Conservation (phyloP, 345 rosid species). For the Salix suchowensis region DNA sequence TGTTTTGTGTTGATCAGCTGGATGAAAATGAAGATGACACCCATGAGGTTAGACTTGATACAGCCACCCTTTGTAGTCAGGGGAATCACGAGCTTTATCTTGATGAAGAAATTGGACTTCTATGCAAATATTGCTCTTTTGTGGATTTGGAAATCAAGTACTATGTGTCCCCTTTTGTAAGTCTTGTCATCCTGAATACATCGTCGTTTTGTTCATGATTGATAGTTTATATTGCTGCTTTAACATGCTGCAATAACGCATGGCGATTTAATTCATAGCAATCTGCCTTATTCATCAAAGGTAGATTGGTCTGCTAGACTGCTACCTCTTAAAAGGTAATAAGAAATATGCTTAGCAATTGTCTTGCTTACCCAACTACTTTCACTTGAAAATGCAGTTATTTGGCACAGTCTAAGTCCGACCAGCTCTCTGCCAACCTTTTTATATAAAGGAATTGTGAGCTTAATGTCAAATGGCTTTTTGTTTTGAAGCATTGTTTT, state of each 20-base stretch:
- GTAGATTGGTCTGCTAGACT: no score
- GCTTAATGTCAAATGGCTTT: no score
- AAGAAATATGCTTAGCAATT: no score
- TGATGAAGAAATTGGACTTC: slow-evolving; percentile 51
- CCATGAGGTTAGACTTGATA: slow-evolving; percentile 2
- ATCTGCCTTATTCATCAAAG: no score
- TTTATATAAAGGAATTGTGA: no score
- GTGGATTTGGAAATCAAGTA: slow-evolving; percentile 40
- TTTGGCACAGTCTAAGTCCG: no score
- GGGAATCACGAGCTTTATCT: slow-evolving; percentile 42
- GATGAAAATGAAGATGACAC: slow-evolving; percentile 5
- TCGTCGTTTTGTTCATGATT: not conserved
- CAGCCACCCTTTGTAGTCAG: slow-evolving; percentile 19
- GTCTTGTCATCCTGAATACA: slow-evolving; percentile 1
- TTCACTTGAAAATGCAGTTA: no score
- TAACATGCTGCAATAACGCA: not conserved
- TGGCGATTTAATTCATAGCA: not conserved
- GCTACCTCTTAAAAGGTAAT: no score
- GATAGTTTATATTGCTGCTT: not conserved
- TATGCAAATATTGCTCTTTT: slow-evolving; percentile 38
- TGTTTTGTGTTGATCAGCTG: slow-evolving; percentile 14
- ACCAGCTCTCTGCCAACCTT: no score
- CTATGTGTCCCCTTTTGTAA: slow-evolving; percentile 44
- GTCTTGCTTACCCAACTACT: no score
- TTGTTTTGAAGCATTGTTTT: no score